Evolutionary conservation across 2,329 filamentous ascomycete species (phyloP), one percentile per base, ranked within the genome.

Genomic region (Aspergillus clavatus): DNA sequence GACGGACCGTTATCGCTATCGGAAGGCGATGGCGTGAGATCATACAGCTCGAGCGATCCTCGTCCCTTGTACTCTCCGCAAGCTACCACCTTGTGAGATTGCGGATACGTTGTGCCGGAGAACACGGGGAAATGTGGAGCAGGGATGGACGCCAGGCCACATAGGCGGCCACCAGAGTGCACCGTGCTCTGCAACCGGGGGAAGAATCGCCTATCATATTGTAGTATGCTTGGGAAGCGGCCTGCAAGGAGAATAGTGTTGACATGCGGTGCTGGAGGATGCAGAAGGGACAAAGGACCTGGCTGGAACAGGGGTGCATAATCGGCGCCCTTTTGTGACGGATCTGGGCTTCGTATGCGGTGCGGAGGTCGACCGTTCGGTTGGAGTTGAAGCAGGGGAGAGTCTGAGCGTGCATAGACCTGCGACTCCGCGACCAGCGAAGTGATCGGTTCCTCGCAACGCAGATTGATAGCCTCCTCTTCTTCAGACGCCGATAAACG

Each of bases 11-110:
- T 46, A 48, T 63, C 28, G 41, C 47, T 28, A 19, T 58, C 62
- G 51, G 58, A 62, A 48, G 42, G 57, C 46, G 51, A 57, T 51
- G 51, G 57, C 42, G 51, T 63, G 55, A 71, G 52, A 48, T 61
- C 50, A 64, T 95, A 95, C n/a, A 95, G 71, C 61, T 97, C 91
- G 2, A 97, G 73, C 0, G 86, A 90, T 0, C 91, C 91, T 65
- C 93, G 90, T 24, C 86, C 88, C 56, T 93, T 94, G 71, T 96
- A 96, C 61, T 91, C 87, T 4, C 90, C 91, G 29, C 86, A 87
- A 2, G 89, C 87, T 41, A 95, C 79, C 21, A 96, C 68, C 0
- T 85, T 89, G 37, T 83, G 51, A 65, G 71, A 10, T 81, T 72
- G 51, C 75, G 75, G 44, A 79, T 76, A 43, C 74, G 66, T 8